Percentiles rank a stretch among this genome's conserved stretches.
phyloP scores from a whole-genome alignment of 1,139 yeast species.

The Sugiyamaella japonica region DNA sequence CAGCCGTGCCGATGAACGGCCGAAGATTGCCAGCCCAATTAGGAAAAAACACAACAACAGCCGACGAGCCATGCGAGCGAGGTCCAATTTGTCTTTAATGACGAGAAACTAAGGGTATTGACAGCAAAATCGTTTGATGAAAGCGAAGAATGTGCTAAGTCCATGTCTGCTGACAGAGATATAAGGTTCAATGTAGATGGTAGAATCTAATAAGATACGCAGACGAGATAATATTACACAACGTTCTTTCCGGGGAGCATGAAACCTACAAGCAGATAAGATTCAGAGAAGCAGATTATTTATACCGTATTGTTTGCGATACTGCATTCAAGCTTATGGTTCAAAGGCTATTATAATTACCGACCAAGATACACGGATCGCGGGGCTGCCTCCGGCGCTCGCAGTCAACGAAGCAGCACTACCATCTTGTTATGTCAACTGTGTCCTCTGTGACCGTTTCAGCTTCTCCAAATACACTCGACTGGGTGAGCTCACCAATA shows the following conservation, averaged over 20 bases:
- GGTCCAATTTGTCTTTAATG: neutral
- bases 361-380: no score
- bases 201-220: neutral
- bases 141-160: no score
- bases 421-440: slow-evolving; percentile 83
- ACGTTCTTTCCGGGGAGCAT: neutral
- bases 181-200: neutral
- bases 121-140: no score
- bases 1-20: slow-evolving; percentile 3
- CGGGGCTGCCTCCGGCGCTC: no score
- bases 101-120: no score
- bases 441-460: slow-evolving; percentile 46
- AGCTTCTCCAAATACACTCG: slow-evolving; percentile 91
- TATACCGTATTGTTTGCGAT: no score
- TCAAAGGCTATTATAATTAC: no score
- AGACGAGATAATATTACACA: no score
- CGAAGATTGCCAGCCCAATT: neutral
- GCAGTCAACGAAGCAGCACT: slow-evolving; percentile 13
- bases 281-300: no score
- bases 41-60: slow-evolving; percentile 5
- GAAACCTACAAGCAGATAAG: no score
- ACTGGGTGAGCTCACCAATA: slow-evolving; percentile 49
- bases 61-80: neutral
- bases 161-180: no score
- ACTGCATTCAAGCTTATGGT: no score